Evolutionary conservation across 2,329 filamentous ascomycete genomes (phyloP), one percentile per base, ranked within the genome.

Genomic region (Corynespora cassiicola): DNA sequence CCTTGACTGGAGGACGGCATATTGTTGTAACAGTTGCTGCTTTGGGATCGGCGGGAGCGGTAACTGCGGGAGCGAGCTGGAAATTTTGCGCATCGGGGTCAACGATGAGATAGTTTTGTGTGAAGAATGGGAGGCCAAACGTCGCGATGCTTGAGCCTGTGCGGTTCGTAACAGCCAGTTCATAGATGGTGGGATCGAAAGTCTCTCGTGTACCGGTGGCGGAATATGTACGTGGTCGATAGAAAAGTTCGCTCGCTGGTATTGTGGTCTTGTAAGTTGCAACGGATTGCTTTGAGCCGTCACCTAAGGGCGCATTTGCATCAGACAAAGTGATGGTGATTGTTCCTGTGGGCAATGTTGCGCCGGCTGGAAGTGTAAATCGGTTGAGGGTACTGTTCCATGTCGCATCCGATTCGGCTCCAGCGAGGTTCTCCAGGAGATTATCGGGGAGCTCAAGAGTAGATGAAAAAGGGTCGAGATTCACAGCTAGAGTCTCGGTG

Each of bases 51-150:
- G 43, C 40, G 3, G 46, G 31, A 24, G 49, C 14, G 16, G 45
- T 32, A 5, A 52, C 40, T 5, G 49, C 49, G 9, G 46, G 49
- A 8, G 49, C 49, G 22, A 52, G 30, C 16, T 52, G 46, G 27
- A 50, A 52, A 28, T 38, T 52, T n/a, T 35, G 36, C 7, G 42
- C 46, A 12, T 52, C 49, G 4, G 49, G 46, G 22, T 52, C 43
- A 26, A 52, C 46, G 7, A 52, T 37, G 25, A 52, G 46, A 31
- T 52, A 52, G 27, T 52, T 52, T 20, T 52, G 49, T 3, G 46
- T 52, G 38, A 52, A 52, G 30, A 52, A 52, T 10, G 49, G 49
- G 2, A 52, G 31, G 3, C 49, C 49, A 3, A 52, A 24, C 8
- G 43, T 40, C 16, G 39, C 46, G 6, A 47, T 21, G 7, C 19